Evolutionary conservation across 805 yeast genomes (phyloP), one percentile per base, ranked within the genome.

Genomic region (Metschnikowia rubicola): DNA sequence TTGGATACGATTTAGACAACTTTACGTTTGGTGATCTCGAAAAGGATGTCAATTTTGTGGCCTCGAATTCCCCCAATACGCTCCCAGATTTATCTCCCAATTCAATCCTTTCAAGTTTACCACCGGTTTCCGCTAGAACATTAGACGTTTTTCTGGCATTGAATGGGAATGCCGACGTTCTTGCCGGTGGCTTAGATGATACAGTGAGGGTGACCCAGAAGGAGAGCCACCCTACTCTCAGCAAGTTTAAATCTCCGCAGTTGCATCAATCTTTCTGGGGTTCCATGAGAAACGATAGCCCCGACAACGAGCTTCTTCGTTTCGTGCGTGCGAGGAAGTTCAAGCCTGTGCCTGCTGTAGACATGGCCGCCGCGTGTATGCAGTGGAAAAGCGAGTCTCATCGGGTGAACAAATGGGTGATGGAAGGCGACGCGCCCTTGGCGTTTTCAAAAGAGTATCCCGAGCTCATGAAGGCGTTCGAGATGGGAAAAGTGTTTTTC

Each of bases 341-440:
- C 46, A 44, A 52, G 39, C 48, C 52, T 37, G 44, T 34, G 28
- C 52, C 47, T 3, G 40, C 46, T 10, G 30, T 52, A 8, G 50
- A 45, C 5, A 56, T 56, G 59, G 41, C 41, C 10, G 49, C 52
- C 26, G 45, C 51, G 12, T 50, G 54, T 30, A 34, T 52, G 51
- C 46, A 54, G 34, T 56, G 59, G 59, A 54, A 52, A 32, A 29
- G 38, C 13, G 45, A 43, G 12, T 37, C 51, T 3, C 54, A 55
- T 37, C 71, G 48, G 74, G 57, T 55, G n/a, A 53, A 56, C 51
- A 47, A 46, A 36, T 56, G 60, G 60, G 30, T 46, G 36, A 34
- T 43, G 31, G 57, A 48, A 12, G 60, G 60, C 10, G 60, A 56
- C 39, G 41, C 50, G 8, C 34, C 31, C 10, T 36, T 47, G 34